These are phyloP conservation scores for Eucalyptus curtisii DNA, from an alignment of 345 rosid genomes.

Conservation along the genomic window DNA sequence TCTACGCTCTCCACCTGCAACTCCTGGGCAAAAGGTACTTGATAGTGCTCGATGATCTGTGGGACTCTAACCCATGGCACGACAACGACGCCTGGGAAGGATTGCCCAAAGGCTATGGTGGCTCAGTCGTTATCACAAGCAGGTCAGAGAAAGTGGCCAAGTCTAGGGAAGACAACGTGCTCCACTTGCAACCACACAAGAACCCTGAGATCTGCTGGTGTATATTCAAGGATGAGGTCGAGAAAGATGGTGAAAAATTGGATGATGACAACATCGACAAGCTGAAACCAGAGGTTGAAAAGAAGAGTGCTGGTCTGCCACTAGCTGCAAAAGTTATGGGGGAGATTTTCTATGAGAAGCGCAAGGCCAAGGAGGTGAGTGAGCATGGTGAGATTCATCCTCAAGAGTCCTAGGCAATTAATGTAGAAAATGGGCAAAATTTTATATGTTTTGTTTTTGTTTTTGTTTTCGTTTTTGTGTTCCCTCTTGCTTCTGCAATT, in stretches of 20 bases:
- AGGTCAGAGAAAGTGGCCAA: neutral
- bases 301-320: neutral
- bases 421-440: neutral
- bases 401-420: neutral
- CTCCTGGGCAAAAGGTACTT: constrained; percentile 6
- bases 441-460: neutral
- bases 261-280: neutral
- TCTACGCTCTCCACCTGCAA: neutral
- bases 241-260: neutral
- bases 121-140: constrained; percentile 4
- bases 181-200: neutral
- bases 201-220: neutral
- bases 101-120: constrained; percentile 7
- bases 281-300: neutral
- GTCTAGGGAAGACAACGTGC: neutral
- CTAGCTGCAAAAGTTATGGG: neutral
- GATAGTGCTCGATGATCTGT: constrained; percentile 6
- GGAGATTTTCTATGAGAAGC: neutral
- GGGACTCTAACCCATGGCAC: neutral
- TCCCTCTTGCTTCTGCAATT: neutral
- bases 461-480: no score
- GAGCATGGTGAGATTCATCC: neutral
- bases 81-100: neutral
- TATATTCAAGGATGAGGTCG: neutral
- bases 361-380: neutral